A percentile compares a stretch with the other conserved stretches of the same genome.
These are phyloP conservation scores for Kodamaea nitidulidarum DNA, from an alignment of 805 yeast species.

Conservation along the genomic window DNA sequence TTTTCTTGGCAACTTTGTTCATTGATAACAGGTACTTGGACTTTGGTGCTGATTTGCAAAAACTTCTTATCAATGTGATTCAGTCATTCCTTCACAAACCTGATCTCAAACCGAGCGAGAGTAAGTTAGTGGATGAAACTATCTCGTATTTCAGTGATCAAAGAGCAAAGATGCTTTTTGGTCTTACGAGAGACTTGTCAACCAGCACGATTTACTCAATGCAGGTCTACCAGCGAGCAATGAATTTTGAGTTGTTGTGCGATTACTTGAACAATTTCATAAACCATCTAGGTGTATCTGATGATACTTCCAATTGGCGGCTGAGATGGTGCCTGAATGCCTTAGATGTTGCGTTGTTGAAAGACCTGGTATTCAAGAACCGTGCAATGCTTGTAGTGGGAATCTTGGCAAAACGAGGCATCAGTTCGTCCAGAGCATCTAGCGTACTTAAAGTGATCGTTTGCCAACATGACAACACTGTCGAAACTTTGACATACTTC, in stretches of 20 bases:
- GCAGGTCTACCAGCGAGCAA: constrained; percentile 38
- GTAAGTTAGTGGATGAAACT: constrained; percentile 42
- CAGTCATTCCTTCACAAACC: constrained; percentile 65
- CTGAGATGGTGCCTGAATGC: constrained; percentile 63
- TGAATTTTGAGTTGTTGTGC: constrained; percentile 56
- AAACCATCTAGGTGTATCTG: constrained; percentile 42
- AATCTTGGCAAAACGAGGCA: constrained; percentile 58
- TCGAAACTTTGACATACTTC: constrained; percentile 35
- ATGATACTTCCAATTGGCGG: constrained; percentile 53
- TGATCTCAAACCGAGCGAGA: constrained; percentile 37
- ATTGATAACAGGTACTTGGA: constrained; percentile 50
- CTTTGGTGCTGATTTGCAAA: constrained; percentile 58
- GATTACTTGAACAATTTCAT: constrained; percentile 51
- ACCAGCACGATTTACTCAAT: constrained; percentile 27
- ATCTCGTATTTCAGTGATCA: constrained; percentile 53
- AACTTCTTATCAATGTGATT: constrained; percentile 59
- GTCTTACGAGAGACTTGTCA: constrained; percentile 50
- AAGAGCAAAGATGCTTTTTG: constrained; percentile 64
- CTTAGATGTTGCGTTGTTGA: constrained; percentile 56
- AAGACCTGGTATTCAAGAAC: constrained; percentile 56
- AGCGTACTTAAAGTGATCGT: constrained; percentile 26
- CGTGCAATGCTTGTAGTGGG: constrained; percentile 70
- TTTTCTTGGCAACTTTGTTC: constrained; percentile 61
- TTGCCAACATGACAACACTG: constrained; percentile 16
- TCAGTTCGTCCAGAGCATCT: constrained; percentile 50